Evolutionary conservation across 1,284 basidiomycete species (phyloP).

Genomic region (Athelia psychrophila): DNA sequence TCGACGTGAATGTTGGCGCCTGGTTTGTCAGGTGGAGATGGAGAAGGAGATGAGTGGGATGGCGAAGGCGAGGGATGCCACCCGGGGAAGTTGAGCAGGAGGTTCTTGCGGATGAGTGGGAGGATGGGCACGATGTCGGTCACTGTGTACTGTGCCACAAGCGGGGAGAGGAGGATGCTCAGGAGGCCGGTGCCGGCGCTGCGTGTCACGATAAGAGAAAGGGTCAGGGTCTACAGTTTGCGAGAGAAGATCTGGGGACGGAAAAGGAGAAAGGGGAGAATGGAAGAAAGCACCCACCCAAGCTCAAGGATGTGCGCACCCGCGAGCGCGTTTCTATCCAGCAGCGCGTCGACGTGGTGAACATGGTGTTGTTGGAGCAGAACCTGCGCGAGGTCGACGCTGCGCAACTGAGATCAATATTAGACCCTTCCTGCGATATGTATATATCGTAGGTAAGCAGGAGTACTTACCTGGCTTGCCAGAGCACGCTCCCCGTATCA

Average conservation of each 20-base stretch:
- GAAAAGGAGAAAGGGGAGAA: no score
- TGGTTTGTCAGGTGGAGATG: conserved; percentile 5
- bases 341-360: conserved; percentile 29
- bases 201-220: no score
- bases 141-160: conserved; percentile 63
- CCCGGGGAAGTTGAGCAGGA: conserved; percentile 42
- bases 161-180: conserved; percentile 59
- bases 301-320: conserved; percentile 67
- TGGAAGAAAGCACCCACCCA: no score
- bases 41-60: no score
- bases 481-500: conserved; percentile 87
- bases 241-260: no score
- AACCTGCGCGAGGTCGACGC: conserved; percentile 66
- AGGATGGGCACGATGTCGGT: conserved; percentile 74
- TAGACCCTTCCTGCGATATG: not conserved
- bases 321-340: conserved; percentile 37
- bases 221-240: no score
- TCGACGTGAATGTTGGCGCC: conserved; percentile 42
- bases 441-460: no score
- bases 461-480: conserved; percentile 71
- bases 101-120: conserved; percentile 76
- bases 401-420: conserved; percentile 21
- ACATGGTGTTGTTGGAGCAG: conserved; percentile 58
- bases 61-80: not conserved
- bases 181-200: conserved; percentile 83